These are phyloP conservation scores for Irpex rosettiformis DNA, from an alignment of 1,284 basidiomycete genomes.

Conservation along the genomic window DNA sequence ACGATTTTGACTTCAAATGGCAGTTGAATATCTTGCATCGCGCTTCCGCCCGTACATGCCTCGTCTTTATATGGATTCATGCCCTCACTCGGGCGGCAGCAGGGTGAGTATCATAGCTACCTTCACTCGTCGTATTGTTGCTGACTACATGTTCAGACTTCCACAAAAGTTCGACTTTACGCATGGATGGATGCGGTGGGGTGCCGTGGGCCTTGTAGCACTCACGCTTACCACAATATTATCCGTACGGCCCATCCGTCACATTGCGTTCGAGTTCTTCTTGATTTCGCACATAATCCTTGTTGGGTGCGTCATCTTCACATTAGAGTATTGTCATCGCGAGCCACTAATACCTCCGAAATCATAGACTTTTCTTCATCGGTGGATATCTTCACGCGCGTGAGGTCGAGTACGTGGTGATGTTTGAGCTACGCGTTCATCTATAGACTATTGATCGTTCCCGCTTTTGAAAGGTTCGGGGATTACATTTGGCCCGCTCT, in stretches of 20 bases:
- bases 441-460: not conserved
- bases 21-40: slow-evolving; percentile 35
- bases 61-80: slow-evolving; percentile 35
- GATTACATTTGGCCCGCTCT: slow-evolving; percentile 37
- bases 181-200: slow-evolving; percentile 33
- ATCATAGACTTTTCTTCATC: slow-evolving; percentile 31
- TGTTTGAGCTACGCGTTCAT: slow-evolving; percentile 2
- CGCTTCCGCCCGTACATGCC: slow-evolving; percentile 31
- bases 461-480: slow-evolving; percentile 24
- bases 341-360: slow-evolving; percentile 1
- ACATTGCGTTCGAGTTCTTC: slow-evolving; percentile 44
- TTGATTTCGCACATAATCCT: slow-evolving; percentile 42
- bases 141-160: slow-evolving; percentile 20
- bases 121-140: not conserved
- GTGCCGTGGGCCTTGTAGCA: slow-evolving; percentile 34
- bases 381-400: slow-evolving; percentile 31
- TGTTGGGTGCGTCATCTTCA: slow-evolving; percentile 31
- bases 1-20: not conserved
- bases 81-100: slow-evolving; percentile 23
- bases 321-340: not conserved
- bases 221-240: slow-evolving; percentile 38
- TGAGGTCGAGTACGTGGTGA: slow-evolving; percentile 22
- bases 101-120: slow-evolving; percentile 19
- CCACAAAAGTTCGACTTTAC: slow-evolving; percentile 27
- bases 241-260: slow-evolving; percentile 38